Conservation (phyloP, 2,329 filamentous ascomycete species). For the Fusarium sp. region DNA sequence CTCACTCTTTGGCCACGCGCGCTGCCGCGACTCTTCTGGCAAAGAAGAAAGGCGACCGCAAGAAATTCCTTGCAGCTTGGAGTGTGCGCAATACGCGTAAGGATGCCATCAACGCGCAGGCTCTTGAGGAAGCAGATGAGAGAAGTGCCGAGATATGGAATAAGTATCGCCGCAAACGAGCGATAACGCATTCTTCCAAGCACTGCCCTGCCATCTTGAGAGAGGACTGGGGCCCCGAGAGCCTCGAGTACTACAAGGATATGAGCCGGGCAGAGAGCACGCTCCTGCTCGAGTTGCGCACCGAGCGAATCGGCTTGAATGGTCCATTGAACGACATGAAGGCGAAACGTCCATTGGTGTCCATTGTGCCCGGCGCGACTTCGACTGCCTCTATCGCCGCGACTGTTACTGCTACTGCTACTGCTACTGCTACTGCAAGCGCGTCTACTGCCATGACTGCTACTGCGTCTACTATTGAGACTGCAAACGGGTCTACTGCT, state of each 20-base stretch:
- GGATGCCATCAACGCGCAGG: background rate
- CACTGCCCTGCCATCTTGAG: background rate
- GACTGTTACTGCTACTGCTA: too few species aligned
- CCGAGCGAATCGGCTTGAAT: background rate
- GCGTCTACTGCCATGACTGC: background rate
- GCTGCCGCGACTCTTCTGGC: background rate
- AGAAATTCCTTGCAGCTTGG: background rate
- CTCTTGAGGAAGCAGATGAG: background rate
- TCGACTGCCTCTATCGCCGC: background rate
- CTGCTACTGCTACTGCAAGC: too few species aligned
- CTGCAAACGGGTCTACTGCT: too few species aligned
- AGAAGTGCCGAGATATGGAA: background rate
- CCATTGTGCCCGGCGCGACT: background rate
- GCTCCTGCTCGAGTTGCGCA: conserved; percentile 5
- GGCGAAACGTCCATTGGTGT: background rate
- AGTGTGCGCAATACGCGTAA: background rate
- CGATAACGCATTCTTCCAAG: background rate
- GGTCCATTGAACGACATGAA: background rate
- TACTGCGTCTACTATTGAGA: background rate
- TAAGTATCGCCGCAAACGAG: background rate
- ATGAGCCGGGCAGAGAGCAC: background rate
- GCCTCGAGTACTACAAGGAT: background rate
- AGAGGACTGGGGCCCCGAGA: background rate
- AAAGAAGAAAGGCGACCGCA: background rate
- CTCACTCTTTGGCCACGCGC: rapidly evolving